Percentiles rank a stretch among this genome's conserved stretches.
Conservation (phyloP, 768 basidiomycete genomes). For the Mycena vulgaris region DNA sequence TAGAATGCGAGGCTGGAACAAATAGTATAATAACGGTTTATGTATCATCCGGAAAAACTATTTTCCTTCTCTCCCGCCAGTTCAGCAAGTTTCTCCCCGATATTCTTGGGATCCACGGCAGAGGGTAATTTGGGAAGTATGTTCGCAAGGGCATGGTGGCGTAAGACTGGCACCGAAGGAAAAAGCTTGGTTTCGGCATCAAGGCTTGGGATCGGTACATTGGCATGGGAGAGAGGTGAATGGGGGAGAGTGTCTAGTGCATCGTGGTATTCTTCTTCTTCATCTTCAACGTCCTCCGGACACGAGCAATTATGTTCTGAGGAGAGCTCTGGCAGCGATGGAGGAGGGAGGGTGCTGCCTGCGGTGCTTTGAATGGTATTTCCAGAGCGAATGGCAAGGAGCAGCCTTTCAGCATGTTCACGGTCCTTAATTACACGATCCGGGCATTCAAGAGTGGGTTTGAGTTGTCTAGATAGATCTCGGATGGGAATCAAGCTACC, state of each 20-base stretch:
- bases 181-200: neutral
- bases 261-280: slow-evolving; percentile 1
- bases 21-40: too few relatives aligned
- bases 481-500: neutral
- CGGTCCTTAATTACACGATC: slow-evolving; percentile 25
- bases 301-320: neutral
- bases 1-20: slow-evolving; percentile 33
- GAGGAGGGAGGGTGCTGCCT: neutral
- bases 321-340: neutral
- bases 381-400: slow-evolving; percentile 22
- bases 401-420: neutral
- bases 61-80: slow-evolving; percentile 21
- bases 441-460: slow-evolving; percentile 20
- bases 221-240: neutral
- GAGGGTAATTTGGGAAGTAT: neutral
- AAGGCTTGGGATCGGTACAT: neutral
- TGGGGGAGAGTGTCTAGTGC: neutral
- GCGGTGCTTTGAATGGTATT: slow-evolving; percentile 4
- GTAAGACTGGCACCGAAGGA: neutral
- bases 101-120: neutral
- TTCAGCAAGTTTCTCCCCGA: neutral
- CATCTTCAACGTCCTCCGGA: neutral
- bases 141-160: slow-evolving; percentile 1
- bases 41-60: neutral
- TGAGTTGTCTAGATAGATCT: slow-evolving; percentile 16